phyloP scores from a whole-genome alignment of 2,329 filamentous ascomycete genomes.

The Sporothrix protearum region DNA sequence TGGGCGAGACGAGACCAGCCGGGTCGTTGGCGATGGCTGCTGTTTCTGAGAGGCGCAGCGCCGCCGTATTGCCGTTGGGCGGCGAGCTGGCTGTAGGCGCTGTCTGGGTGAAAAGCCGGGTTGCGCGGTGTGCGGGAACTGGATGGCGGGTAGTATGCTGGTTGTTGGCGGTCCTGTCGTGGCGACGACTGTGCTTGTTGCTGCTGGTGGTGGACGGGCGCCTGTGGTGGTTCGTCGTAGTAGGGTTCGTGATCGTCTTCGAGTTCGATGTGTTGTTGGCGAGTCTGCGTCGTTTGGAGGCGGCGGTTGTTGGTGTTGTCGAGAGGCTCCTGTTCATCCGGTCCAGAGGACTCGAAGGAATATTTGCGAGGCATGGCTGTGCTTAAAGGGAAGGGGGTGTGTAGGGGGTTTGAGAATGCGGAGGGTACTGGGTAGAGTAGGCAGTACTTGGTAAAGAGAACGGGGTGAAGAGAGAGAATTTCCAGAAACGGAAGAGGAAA shows the following conservation, averaged over 20 bases:
- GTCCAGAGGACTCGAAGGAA: conserved; percentile 28
- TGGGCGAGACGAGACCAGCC: conserved; percentile 30
- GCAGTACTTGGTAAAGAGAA: too few species aligned
- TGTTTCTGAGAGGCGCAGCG: conserved; percentile 28
- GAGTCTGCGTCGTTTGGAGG: conserved; percentile 15
- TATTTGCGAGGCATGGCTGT: conserved; percentile 29
- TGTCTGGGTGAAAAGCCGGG: conserved; percentile 38
- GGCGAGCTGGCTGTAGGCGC: conserved; percentile 37
- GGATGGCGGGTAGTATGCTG: conserved; percentile 28
- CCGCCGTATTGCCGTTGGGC: conserved; percentile 32
- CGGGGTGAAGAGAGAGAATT: background rate
- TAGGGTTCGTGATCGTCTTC: conserved; percentile 23
- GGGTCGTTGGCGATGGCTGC: background rate
- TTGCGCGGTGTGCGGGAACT: conserved; percentile 24
- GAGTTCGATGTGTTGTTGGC: conserved; percentile 20
- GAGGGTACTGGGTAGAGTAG: background rate
- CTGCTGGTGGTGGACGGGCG: conserved; percentile 23
- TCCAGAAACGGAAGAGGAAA: conserved; percentile 17
- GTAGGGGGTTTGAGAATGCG: background rate
- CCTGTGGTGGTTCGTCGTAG: conserved; percentile 23
- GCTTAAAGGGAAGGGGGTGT: background rate
- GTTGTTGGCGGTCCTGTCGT: conserved; percentile 26
- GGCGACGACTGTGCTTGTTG: conserved; percentile 12
- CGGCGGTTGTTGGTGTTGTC: conserved; percentile 22
- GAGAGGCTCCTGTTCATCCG: conserved; percentile 29